A percentile compares a stretch with the other conserved stretches of the same genome.
Conservation (phyloP, 1,139 yeast species). For the Pichia sp. region DNA sequence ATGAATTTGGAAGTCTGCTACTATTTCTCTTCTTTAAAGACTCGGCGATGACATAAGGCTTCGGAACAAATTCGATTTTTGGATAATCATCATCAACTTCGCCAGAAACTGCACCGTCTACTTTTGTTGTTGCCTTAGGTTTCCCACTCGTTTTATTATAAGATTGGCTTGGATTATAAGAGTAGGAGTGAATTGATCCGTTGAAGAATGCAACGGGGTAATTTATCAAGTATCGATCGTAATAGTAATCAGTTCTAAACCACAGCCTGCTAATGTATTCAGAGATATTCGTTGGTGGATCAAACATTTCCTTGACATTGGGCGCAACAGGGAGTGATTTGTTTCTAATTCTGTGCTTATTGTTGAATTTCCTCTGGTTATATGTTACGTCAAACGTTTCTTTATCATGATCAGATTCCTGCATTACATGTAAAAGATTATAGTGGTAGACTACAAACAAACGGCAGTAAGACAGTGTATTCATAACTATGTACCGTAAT, state of each 20-base stretch:
- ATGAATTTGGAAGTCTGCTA: neutral
- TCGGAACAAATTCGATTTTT: conserved; percentile 14
- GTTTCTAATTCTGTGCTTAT: conserved; percentile 20
- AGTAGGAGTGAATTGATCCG: conserved; percentile 9
- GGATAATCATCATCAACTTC: neutral
- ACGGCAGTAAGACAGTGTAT: conserved; percentile 19
- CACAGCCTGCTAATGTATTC: conserved; percentile 23
- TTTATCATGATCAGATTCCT: conserved; percentile 22
- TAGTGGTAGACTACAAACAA: conserved; percentile 22
- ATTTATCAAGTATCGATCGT: conserved; percentile 29
- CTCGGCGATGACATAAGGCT: conserved; percentile 16
- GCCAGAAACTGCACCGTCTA: neutral
- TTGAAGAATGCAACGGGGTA: conserved; percentile 22
- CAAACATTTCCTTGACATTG: conserved; percentile 20
- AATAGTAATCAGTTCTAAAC: conserved; percentile 31
- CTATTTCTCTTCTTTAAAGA: conserved; percentile 6
- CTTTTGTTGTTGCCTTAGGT: neutral
- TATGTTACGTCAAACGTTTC: conserved; percentile 21
- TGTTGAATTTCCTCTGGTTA: conserved; percentile 21
- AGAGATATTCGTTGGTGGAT: conserved; percentile 20
- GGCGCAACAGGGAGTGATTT: conserved; percentile 20
- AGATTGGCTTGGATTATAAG: conserved; percentile 7
- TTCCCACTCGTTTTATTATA: conserved; percentile 1
- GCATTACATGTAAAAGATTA: conserved; percentile 23
- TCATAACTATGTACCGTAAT: conserved; percentile 17